Base-by-base conservation (phyloP, 805 yeast species). In the Scheffersomyces ergatensis region DNA sequence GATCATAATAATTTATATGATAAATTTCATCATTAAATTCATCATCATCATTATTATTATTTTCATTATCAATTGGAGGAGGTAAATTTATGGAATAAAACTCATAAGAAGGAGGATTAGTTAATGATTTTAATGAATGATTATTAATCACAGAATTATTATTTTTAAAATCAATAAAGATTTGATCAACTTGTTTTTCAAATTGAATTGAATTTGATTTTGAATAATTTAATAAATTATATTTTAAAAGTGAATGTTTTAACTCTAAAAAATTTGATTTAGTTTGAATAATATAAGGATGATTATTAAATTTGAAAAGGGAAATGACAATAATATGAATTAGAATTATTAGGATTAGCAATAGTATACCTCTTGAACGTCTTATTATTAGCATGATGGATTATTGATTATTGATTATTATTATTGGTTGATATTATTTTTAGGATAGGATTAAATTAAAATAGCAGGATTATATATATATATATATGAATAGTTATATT, bases 1-100 rank as follows among this genome's bases (percentile, higher is more conserved):
- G 65, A 44, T 63, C 69, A 39, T 47, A 60, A 16, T 41, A 45
- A 16, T 46, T 53, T 36, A 49, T 33, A 19, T 26, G 11, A 29
- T 29, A 5, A 5, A 34, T 2, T 48, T 32, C 34, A 17, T 12
- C 8, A 18, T 32, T 16, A 12, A 18, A 23, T 7, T 21, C 24
- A 20, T 18, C 19, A 16, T 31, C 5, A 18, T 15, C 9, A 31
- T 9, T 16, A 9, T 12, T 31, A 26, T 26, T 26, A 26, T 26
- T 13, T 13, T 11, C 14, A 26, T 6, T 26, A 11, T 26, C 29
- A 26, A 11, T 26, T 26, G 13, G 8, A 4, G 35, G 37, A 4
- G 36, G 9, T 20, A 16, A 17, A 31, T 36, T 30, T 3, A 37
- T 35, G 5, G 35, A 19, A 3, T 29, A 23, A 17, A 19, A n/a